Evolutionary conservation across 169 alveolate species (phyloP).

Genomic region (Theileria parva): DNA sequence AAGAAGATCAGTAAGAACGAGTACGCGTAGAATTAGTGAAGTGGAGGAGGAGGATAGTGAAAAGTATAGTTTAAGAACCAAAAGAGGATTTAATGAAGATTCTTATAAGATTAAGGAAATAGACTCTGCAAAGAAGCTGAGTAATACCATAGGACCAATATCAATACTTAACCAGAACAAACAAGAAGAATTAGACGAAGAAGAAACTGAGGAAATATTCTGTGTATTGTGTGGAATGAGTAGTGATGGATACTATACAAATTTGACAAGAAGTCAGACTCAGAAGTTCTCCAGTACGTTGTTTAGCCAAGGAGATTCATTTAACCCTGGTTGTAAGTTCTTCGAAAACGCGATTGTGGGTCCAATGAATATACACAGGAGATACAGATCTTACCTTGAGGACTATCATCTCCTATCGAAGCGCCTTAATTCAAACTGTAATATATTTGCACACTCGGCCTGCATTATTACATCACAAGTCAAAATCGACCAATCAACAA

Average conservation of each 20-base stretch:
- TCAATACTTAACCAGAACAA: neutral
- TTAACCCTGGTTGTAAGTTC: constrained; percentile 29
- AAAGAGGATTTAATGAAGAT: constrained; percentile 25
- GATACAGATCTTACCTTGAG: constrained; percentile 9
- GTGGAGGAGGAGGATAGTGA: neutral
- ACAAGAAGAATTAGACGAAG: neutral
- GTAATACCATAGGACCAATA: constrained; percentile 15
- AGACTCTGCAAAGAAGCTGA: constrained; percentile 9
- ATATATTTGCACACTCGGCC: constrained; percentile 33
- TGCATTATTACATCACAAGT: constrained; percentile 33
- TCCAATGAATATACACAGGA: constrained; percentile 16
- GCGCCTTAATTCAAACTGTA: constrained; percentile 18
- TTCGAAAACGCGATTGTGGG: constrained; percentile 33
- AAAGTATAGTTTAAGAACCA: constrained; percentile 8
- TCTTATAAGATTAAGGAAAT: neutral
- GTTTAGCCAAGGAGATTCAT: neutral
- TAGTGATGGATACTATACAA: neutral
- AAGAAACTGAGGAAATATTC: neutral
- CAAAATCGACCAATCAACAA: constrained; percentile 13
- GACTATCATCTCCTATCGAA: constrained; percentile 25
- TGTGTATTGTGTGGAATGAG: constrained; percentile 26
- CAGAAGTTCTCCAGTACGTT: constrained; percentile 16
- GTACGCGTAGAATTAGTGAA: neutral
- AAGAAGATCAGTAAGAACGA: neutral
- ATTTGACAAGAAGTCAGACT: constrained; percentile 15